Conservation (phyloP, 2,329 filamentous ascomycete genomes). For the Clarireedia homoeocarpa region DNA sequence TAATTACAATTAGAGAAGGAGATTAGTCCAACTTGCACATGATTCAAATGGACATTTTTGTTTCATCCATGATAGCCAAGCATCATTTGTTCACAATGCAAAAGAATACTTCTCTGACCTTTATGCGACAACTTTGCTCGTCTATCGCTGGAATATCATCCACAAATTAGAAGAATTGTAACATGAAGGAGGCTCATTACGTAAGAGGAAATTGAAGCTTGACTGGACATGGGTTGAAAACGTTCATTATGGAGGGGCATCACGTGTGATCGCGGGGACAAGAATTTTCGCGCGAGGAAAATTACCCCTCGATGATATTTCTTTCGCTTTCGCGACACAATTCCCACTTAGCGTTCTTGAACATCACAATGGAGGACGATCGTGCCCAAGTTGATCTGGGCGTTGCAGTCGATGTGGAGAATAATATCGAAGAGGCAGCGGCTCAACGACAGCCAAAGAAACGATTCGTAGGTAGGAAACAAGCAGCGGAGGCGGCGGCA, state of each 20-base stretch:
- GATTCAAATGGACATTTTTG: too few relatives aligned
- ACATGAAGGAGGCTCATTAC: too few relatives aligned
- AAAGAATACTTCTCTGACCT: too few relatives aligned
- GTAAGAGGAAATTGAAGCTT: too few relatives aligned
- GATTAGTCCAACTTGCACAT: too few relatives aligned
- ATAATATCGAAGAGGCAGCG: conserved; percentile 39
- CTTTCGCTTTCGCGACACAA: not conserved
- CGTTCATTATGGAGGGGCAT: not conserved
- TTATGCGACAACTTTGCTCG: too few relatives aligned
- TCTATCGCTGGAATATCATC: too few relatives aligned
- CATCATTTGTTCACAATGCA: too few relatives aligned
- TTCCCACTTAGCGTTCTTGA: not conserved
- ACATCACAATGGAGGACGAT: conserved; percentile 62
- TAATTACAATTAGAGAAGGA: too few relatives aligned
- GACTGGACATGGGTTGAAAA: not conserved
- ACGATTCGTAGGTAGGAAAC: conserved; percentile 79
- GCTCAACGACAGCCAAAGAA: conserved; percentile 70
- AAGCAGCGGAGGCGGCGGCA: conserved; percentile 53
- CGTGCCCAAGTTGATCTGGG: conserved; percentile 63
- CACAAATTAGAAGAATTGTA: too few relatives aligned
- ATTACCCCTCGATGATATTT: not conserved
- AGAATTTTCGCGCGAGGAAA: not conserved
- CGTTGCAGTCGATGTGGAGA: conserved; percentile 58
- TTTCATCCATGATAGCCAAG: too few relatives aligned
- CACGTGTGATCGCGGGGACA: not conserved